Evolutionary conservation across 768 basidiomycete genomes (phyloP), one percentile per base, ranked within the genome.

Genomic region (Pleurotus salmoneostramineus): DNA sequence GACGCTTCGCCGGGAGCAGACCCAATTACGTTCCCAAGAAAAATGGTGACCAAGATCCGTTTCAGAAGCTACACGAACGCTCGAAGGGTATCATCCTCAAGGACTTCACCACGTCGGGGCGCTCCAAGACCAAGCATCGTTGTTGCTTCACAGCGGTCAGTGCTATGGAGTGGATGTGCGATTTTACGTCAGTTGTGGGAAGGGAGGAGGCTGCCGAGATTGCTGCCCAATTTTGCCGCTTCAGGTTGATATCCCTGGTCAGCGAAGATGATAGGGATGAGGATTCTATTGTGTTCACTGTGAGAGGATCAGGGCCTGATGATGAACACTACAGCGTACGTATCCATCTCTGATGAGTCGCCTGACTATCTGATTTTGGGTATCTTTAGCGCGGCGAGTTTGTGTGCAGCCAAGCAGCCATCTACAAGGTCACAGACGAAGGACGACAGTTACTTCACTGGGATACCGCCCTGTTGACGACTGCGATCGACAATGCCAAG

Each of bases 401-500:
- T 79, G 88, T 96, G 43, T 95, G 93, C 72, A 95, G 95, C 0
- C 89, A 93, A 42, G 95, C 95, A 66, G 94, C 95, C 7, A 87
- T 96, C 65, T 99, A 99, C 80, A 87, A 83, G 71, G 83, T 98
- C 68, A 95, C 97, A 0, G 91, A 95, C 10, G 94, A 95, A 71
- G 97, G 97, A 31, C 83, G 84, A 59, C 82, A 87, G 42, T 73
- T 91, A 1, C 94, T 93, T 36, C 86, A 88, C 58, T 98, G 95
- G 95, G 89, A 93, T 90, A 6, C 86, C 87, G 31, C 83, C 74
- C 65, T 79, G 80, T 35, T 92, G 92, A 5, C 74, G 83, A 3
- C 77, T 82, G 50, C 87, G 85, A 61, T 74, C 90, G 27, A 72
- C 75, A 45, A 33, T 46, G n/a, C 64, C 70, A 17, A 80, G 83